Evolutionary conservation across 305 asterid genomes (phyloP), one percentile per base, ranked within the genome.

Genomic region (Rubia balearica): DNA sequence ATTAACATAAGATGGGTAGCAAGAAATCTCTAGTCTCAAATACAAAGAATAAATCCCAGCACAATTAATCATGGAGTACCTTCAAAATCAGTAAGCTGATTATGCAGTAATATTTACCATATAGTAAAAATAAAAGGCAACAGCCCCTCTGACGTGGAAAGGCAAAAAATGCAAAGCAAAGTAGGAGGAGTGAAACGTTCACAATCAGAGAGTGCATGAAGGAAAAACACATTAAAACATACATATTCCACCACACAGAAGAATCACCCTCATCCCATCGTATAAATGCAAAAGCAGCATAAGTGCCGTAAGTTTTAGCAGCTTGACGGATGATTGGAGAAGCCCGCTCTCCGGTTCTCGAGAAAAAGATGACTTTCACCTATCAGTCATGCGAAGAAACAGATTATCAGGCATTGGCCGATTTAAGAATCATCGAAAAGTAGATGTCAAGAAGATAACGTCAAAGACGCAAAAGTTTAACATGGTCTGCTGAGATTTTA

Each of bases 331-430:
- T 80, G 75, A 90, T 84, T 59, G 99, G 99, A 67, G 94, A 81
- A 55, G 99, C 99, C 63, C 99, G 96, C 78, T 95, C 97, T 79
- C 99, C 99, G 17, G 96, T 86, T 79, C 81, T 88, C 67, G 99
- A 95, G 85, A 95, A 79, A 84, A 91, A 82, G 75, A 95, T 86
- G 72, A 91, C 96, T 84, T 83, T 95, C 75, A 95, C 97, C 99
- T 95, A 76, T 64, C 57, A 74, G 63, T 68, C 51, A 75, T 74
- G 76, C 76, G 64, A 71, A 71, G 74, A 56, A 71, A 53, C 59
- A 73, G 21, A 41, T 14, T 7, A 24, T 70, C 42, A 76, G 63
- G 30, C 61, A 73, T 36, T 11, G 41, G 14, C 51, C 38, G 30
- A 57, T 8, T 66, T 3, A 21, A 27, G 49, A 62, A 36, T 13